phyloP scores from a whole-genome alignment of 176 grass and related monocot species.

The Chloris gayana region DNA sequence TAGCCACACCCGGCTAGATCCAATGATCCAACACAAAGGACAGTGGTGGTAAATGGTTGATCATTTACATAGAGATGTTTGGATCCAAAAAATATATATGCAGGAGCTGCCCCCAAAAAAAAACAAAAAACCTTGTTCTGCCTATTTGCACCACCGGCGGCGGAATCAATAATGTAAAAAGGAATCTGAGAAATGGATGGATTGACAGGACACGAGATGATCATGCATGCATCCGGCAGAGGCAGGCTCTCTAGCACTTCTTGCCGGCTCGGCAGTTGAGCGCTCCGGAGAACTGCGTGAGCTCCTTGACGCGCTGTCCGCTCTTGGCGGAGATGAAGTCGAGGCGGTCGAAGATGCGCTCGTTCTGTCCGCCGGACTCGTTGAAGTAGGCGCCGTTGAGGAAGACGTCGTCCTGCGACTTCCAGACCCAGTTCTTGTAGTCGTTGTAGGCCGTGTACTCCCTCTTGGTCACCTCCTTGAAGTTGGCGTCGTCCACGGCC shows the following conservation, averaged over 20 bases:
- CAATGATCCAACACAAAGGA: too few species aligned
- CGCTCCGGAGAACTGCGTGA: constrained; percentile 63
- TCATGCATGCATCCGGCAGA: neutral
- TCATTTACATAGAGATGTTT: too few species aligned
- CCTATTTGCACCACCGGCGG: too few species aligned
- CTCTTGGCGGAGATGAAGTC: constrained; percentile 70
- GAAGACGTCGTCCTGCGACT: neutral
- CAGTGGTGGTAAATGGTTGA: too few species aligned
- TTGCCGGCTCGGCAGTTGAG: constrained; percentile 46
- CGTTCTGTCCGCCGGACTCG: constrained; percentile 10
- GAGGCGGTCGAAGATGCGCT: constrained; percentile 7
- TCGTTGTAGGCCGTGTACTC: neutral
- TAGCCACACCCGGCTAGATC: too few species aligned
- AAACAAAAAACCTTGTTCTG: too few species aligned
- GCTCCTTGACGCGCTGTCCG: constrained; percentile 38
- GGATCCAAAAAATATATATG: too few species aligned
- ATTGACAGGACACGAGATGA: too few species aligned
- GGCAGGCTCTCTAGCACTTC: constrained; percentile 30
- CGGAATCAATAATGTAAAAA: too few species aligned
- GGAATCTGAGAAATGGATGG: too few species aligned
- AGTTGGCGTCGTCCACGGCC: constrained; percentile 46
- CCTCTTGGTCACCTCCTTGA: neutral
- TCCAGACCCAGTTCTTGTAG: neutral
- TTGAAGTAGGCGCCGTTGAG: neutral
- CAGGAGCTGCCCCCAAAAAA: too few species aligned